Conservation (phyloP, 2,329 filamentous ascomycete genomes). For the Fusarium sp. region DNA sequence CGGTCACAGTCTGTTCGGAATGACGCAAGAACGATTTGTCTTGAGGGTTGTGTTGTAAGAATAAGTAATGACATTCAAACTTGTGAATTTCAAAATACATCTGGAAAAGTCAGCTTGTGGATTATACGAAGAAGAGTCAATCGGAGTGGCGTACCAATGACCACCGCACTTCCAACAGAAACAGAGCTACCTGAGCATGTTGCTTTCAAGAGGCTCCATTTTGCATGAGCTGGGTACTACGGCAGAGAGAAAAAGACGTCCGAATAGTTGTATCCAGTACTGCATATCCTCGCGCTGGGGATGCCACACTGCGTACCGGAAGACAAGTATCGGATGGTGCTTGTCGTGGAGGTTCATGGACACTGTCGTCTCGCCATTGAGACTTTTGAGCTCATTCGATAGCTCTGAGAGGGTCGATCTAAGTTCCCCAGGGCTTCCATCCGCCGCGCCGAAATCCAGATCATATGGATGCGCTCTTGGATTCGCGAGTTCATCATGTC, state of each 20-base stretch:
- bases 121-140: too few species aligned
- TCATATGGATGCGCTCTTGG: constrained; percentile 31
- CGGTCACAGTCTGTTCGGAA: too few species aligned
- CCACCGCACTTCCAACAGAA: too few species aligned
- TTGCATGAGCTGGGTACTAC: too few species aligned
- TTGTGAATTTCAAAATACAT: background rate
- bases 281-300: constrained; percentile 30
- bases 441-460: too few species aligned
- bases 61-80: background rate
- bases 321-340: constrained; percentile 13
- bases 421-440: too few species aligned
- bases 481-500: constrained; percentile 7
- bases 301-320: constrained; percentile 37
- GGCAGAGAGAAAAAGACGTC: too few species aligned
- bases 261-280: constrained; percentile 28
- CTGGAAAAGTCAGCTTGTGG: background rate
- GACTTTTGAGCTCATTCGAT: constrained; percentile 6
- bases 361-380: constrained; percentile 26
- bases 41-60: too few species aligned
- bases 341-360: constrained; percentile 4
- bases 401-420: constrained; percentile 20
- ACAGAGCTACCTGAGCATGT: too few species aligned
- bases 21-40: too few species aligned
- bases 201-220: too few species aligned
- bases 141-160: too few species aligned